Percentiles rank a stretch among this genome's conserved stretches.
Evolutionary conservation across 208 protist species (phyloP).

Genomic region (Leishmania tropica): DNA sequence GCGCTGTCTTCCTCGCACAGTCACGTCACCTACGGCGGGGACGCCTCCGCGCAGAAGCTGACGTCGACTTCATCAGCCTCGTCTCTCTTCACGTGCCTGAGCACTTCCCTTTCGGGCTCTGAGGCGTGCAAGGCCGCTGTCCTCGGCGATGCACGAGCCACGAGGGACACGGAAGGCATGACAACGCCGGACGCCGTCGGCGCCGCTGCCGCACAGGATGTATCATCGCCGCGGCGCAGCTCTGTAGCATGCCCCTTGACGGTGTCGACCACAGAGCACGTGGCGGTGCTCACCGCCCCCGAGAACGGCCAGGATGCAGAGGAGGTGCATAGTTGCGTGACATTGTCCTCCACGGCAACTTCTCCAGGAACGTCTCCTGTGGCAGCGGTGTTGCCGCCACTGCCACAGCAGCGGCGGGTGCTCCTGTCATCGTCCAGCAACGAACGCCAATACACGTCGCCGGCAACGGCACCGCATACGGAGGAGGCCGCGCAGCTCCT

Average conservation of each 20-base stretch:
- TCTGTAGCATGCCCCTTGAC: not conserved
- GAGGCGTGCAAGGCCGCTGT: not conserved
- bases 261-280: not conserved
- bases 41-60: not conserved
- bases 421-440: slow-evolving; percentile 2
- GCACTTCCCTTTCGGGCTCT: not conserved
- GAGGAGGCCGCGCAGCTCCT: not conserved
- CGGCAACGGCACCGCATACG: not conserved
- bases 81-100: slow-evolving; percentile 6
- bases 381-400: not conserved
- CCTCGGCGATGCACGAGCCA: not conserved
- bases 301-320: slow-evolving; percentile 12
- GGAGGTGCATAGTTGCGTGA: slow-evolving; percentile 29
- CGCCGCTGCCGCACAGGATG: not conserved
- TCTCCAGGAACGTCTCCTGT: not conserved
- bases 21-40: not conserved
- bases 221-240: not conserved
- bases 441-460: not conserved
- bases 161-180: not conserved
- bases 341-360: slow-evolving; percentile 21
- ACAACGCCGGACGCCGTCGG: not conserved
- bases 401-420: not conserved
- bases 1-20: not conserved
- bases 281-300: not conserved
- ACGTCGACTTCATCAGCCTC: not conserved